These are phyloP conservation scores for Sclerotinia sclerotiorum DNA, from an alignment of 2,329 filamentous ascomycete genomes.

Conservation along the genomic window DNA sequence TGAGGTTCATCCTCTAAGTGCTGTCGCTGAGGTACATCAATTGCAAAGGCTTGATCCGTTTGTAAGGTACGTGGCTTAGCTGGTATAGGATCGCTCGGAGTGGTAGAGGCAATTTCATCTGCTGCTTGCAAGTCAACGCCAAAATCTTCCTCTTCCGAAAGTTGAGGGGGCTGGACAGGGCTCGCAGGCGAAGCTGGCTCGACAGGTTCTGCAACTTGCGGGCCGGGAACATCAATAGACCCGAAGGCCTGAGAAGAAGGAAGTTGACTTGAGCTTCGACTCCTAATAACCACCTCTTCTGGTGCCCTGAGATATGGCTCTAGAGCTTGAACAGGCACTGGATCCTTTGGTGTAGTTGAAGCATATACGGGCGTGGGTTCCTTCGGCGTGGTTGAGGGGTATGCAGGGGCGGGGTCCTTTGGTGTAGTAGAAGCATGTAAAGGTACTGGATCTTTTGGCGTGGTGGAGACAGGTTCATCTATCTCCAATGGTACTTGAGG, in stretches of 20 bases:
- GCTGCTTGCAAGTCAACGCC: background rate
- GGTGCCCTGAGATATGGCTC: slow-evolving; percentile 13
- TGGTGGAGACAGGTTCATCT: slow-evolving; percentile 13
- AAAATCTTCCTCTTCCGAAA: slow-evolving; percentile 12
- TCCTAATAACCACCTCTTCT: slow-evolving; percentile 16
- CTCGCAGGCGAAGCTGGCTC: slow-evolving; percentile 7
- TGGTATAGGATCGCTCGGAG: slow-evolving; percentile 14
- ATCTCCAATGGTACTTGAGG: background rate
- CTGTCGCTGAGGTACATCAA: background rate
- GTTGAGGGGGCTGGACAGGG: background rate
- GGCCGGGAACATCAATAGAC: slow-evolving; percentile 16
- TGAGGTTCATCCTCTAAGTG: background rate
- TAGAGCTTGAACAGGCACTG: slow-evolving; percentile 23
- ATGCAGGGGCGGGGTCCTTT: slow-evolving; percentile 25
- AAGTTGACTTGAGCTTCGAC: slow-evolving; percentile 13
- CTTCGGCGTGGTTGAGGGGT: slow-evolving; percentile 7
- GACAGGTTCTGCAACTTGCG: background rate
- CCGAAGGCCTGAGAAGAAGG: slow-evolving; percentile 16
- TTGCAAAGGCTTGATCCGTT: background rate
- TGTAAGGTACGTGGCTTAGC: background rate
- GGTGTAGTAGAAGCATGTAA: slow-evolving; percentile 23
- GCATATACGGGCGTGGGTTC: slow-evolving; percentile 7
- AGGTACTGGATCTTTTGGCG: slow-evolving; percentile 27
- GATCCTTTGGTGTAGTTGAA: slow-evolving; percentile 27
- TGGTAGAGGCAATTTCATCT: slow-evolving; percentile 9